phyloP scores from a whole-genome alignment of 2,329 filamentous ascomycete genomes.

The Sporothrix mexicana region DNA sequence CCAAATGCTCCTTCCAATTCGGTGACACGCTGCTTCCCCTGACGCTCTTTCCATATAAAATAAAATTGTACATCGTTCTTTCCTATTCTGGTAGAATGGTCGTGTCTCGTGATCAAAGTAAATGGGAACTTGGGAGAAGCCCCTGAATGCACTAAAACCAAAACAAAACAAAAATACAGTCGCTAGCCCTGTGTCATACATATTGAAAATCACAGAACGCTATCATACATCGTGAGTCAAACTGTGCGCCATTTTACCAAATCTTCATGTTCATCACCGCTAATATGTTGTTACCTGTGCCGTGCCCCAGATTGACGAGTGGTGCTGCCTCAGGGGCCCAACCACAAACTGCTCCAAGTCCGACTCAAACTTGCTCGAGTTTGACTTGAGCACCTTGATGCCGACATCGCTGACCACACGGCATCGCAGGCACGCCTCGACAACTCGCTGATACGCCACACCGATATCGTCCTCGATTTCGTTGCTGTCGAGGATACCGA shows the following conservation, averaged over 20 bases:
- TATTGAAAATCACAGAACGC: neutral
- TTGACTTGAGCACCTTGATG: conserved; percentile 32
- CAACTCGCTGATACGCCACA: conserved; percentile 35
- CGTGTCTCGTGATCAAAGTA: neutral
- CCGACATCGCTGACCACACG: conserved; percentile 34
- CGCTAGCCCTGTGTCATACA: neutral
- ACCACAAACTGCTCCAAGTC: conserved; percentile 37
- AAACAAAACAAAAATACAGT: neutral
- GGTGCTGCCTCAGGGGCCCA: conserved; percentile 33
- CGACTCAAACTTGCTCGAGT: conserved; percentile 34
- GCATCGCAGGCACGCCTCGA: conserved; percentile 36
- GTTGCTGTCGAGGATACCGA: conserved; percentile 36
- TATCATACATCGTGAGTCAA: conserved; percentile 3
- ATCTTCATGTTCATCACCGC: neutral
- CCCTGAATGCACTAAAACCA: neutral
- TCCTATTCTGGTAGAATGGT: too few species aligned
- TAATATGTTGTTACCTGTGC: conserved; percentile 31
- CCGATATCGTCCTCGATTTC: conserved; percentile 37
- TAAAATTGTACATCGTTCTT: too few species aligned
- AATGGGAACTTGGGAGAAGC: neutral
- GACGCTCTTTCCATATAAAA: too few species aligned
- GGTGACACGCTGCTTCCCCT: too few species aligned
- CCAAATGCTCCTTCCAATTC: too few species aligned
- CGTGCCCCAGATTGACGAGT: conserved; percentile 35
- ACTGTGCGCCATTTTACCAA: neutral